A percentile compares a stretch with the other conserved stretches of the same genome.
phyloP scores from a whole-genome alignment of 768 basidiomycete species.

The Suillus subalutaceus region DNA sequence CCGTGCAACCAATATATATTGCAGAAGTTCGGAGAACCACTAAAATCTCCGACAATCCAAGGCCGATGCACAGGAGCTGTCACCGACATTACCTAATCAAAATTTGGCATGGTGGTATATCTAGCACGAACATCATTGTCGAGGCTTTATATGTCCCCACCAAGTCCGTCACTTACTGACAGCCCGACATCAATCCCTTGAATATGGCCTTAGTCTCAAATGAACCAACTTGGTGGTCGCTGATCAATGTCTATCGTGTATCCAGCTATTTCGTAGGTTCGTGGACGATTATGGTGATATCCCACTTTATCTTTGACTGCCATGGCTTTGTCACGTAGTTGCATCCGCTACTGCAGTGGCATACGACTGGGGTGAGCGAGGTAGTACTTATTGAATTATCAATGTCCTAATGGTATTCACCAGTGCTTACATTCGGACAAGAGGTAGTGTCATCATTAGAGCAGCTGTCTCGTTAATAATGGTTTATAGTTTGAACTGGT shows the following conservation, averaged over 20 bases:
- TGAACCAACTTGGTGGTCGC: neutral
- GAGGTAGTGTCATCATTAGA: slow-evolving; percentile 1
- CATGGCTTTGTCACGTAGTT: neutral
- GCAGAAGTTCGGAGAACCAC: too few relatives aligned
- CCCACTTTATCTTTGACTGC: neutral
- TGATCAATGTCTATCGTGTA: neutral
- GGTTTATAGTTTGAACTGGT: slow-evolving; percentile 1
- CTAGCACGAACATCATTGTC: neutral
- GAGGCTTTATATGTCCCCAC: neutral
- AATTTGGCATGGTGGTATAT: slow-evolving; percentile 1
- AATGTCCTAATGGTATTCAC: neutral
- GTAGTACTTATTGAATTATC: too few relatives aligned
- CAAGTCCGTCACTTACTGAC: neutral
- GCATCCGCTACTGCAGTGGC: neutral
- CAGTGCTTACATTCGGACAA: neutral
- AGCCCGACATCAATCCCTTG: neutral
- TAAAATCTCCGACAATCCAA: too few relatives aligned
- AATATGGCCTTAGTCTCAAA: neutral
- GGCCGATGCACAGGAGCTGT: too few relatives aligned
- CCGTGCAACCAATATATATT: neutral
- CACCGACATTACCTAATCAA: neutral
- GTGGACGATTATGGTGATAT: neutral
- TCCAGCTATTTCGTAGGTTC: neutral
- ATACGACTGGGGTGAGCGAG: slow-evolving; percentile 3
- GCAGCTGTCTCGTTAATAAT: neutral